phyloP scores from a whole-genome alignment of 345 rosid species.

The Trapa incisa region DNA sequence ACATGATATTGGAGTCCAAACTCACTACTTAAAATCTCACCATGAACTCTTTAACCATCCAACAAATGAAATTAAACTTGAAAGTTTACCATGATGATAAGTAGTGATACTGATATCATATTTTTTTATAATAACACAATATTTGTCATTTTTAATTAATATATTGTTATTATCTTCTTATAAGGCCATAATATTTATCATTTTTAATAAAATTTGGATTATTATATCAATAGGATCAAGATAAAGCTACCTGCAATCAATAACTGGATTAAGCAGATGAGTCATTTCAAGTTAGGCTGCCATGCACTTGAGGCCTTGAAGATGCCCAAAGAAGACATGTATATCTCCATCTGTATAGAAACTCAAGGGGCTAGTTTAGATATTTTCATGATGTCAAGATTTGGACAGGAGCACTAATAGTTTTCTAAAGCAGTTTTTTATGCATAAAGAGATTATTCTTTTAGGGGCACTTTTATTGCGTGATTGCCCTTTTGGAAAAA shows the following conservation, averaged over 20 bases:
- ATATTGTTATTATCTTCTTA: background rate
- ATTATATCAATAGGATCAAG: background rate
- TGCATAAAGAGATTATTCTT: background rate
- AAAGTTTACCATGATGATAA: too few relatives aligned
- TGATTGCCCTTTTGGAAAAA: background rate
- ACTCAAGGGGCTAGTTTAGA: too few relatives aligned
- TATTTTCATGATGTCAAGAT: background rate
- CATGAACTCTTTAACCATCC: background rate
- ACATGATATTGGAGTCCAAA: slow-evolving; percentile 1
- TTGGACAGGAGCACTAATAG: background rate
- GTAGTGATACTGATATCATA: too few relatives aligned
- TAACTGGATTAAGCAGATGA: slow-evolving; percentile 10
- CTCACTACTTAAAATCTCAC: background rate
- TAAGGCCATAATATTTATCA: background rate
- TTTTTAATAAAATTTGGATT: background rate
- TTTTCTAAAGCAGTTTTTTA: background rate
- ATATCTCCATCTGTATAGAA: background rate
- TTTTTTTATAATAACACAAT: too few relatives aligned
- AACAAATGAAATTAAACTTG: too few relatives aligned
- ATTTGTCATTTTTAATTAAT: background rate
- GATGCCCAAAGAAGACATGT: background rate
- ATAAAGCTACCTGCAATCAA: slow-evolving; percentile 6
- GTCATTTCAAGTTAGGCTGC: slow-evolving; percentile 10
- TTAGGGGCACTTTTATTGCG: background rate
- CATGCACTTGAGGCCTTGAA: slow-evolving; percentile 14